Percentiles rank a stretch among this genome's conserved stretches.
phyloP scores from a whole-genome alignment of 805 yeast species.

The Candida lessepsii region DNA sequence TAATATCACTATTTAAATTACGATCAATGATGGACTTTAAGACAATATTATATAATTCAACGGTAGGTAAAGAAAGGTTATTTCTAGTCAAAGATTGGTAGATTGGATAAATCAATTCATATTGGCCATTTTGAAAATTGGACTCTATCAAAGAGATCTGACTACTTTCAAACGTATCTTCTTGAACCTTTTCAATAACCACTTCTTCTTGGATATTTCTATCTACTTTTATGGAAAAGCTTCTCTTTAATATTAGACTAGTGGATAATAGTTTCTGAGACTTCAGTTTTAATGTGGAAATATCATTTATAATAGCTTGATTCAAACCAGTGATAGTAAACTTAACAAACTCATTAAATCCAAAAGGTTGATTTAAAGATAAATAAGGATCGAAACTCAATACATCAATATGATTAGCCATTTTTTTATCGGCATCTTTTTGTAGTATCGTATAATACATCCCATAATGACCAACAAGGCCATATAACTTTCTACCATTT shows the following conservation, averaged over 20 bases:
- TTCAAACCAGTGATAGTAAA: slow-evolving; percentile 33
- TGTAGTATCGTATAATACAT: slow-evolving; percentile 40
- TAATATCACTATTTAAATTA: slow-evolving; percentile 37
- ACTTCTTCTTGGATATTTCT: background rate
- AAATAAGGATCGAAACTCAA: slow-evolving; percentile 8
- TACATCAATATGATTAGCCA: slow-evolving; percentile 3
- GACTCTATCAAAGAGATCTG: slow-evolving; percentile 10
- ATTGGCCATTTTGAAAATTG: slow-evolving; percentile 18
- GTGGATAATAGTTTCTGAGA: background rate
- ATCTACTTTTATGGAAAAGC: background rate
- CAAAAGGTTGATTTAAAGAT: background rate
- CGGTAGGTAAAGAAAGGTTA: slow-evolving; percentile 43
- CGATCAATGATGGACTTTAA: slow-evolving; percentile 54
- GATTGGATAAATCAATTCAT: slow-evolving; percentile 37
- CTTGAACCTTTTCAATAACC: background rate
- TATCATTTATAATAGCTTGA: slow-evolving; percentile 27
- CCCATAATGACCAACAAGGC: slow-evolving; percentile 40
- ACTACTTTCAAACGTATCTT: slow-evolving; percentile 5
- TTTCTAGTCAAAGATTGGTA: slow-evolving; percentile 42
- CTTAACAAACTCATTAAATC: slow-evolving; percentile 6
- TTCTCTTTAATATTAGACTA: slow-evolving; percentile 3
- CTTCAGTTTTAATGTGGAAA: slow-evolving; percentile 12
- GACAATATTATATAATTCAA: slow-evolving; percentile 53
- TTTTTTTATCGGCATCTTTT: slow-evolving; percentile 24
- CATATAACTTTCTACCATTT: background rate